These are phyloP conservation scores for Fomitopsis pulvina DNA, from an alignment of 768 basidiomycete species.

Conservation along the genomic window DNA sequence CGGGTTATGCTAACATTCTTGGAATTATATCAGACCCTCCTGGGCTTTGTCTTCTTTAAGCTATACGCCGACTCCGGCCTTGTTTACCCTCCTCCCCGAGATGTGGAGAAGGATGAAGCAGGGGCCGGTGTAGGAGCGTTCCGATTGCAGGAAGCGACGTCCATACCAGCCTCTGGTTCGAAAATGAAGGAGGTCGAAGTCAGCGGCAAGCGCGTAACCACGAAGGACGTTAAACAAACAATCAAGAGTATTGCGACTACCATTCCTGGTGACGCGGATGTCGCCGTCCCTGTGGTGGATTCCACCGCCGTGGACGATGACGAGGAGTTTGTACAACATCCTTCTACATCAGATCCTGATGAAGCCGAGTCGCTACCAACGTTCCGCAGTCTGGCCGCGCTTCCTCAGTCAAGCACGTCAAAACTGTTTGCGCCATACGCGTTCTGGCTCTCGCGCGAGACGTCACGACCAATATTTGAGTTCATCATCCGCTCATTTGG, in stretches of 20 bases:
- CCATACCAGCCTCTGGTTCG: slow-evolving; percentile 16
- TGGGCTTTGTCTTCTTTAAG: slow-evolving; percentile 96
- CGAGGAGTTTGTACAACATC: slow-evolving; percentile 66
- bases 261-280: slow-evolving; percentile 26
- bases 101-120: slow-evolving; percentile 73
- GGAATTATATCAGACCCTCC: slow-evolving; percentile 94
- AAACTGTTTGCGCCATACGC: slow-evolving; percentile 79
- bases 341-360: slow-evolving; percentile 45
- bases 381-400: slow-evolving; percentile 54
- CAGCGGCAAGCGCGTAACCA: slow-evolving; percentile 41
- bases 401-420: slow-evolving; percentile 50
- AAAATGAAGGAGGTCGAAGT: slow-evolving; percentile 29
- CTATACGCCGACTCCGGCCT: slow-evolving; percentile 93
- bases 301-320: slow-evolving; percentile 20
- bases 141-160: slow-evolving; percentile 51
- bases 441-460: slow-evolving; percentile 93
- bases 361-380: slow-evolving; percentile 52
- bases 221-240: slow-evolving; percentile 54
- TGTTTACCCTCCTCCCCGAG: slow-evolving; percentile 92
- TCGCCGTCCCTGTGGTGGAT: slow-evolving; percentile 29
- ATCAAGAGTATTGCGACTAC: slow-evolving; percentile 45
- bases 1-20: slow-evolving; percentile 98
- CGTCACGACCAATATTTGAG: slow-evolving; percentile 86
- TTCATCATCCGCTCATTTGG: slow-evolving; percentile 91
- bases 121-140: slow-evolving; percentile 89